Conservation (phyloP, 192 early-diverging fungal genomes). For the Backusella circina region DNA sequence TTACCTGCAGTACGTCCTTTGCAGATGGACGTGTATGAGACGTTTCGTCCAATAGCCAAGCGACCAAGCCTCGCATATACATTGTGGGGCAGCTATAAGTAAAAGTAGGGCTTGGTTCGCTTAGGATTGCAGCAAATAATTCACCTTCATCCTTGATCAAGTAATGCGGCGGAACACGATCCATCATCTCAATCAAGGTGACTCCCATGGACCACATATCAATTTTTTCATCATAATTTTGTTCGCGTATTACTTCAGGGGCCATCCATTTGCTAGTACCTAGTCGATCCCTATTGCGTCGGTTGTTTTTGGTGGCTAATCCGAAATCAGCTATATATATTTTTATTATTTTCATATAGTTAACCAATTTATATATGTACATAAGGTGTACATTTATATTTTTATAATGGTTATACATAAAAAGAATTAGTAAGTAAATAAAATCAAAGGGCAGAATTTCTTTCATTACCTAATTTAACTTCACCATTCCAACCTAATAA, state of each 20-base stretch:
- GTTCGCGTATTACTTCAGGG: conserved; percentile 43
- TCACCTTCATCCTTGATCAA: conserved; percentile 29
- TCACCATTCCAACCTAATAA: conserved; percentile 36
- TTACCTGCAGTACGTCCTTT: conserved; percentile 29
- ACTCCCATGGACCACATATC: conserved; percentile 50
- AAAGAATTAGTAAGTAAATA: conserved; percentile 8
- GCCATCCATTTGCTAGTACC: conserved; percentile 48
- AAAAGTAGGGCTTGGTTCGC: conserved; percentile 32
- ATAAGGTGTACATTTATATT: background rate
- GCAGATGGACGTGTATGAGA: conserved; percentile 27
- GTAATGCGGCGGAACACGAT: conserved; percentile 42
- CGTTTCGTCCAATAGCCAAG: conserved; percentile 34
- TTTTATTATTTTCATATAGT: background rate
- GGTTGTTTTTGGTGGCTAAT: conserved; percentile 24
- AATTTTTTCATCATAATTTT: conserved; percentile 42
- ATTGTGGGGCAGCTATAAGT: conserved; percentile 31
- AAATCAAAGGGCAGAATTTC: background rate
- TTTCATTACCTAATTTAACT: conserved; percentile 39
- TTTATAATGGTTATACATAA: background rate
- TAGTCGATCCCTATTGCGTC: conserved; percentile 30
- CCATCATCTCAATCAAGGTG: conserved; percentile 47
- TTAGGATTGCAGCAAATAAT: conserved; percentile 29
- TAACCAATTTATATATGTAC: background rate
- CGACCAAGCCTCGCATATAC: conserved; percentile 36
- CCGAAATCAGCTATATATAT: conserved; percentile 34